Conservation (phyloP, 2,329 filamentous ascomycete genomes). For the Tolypocladium guangdongense region DNA sequence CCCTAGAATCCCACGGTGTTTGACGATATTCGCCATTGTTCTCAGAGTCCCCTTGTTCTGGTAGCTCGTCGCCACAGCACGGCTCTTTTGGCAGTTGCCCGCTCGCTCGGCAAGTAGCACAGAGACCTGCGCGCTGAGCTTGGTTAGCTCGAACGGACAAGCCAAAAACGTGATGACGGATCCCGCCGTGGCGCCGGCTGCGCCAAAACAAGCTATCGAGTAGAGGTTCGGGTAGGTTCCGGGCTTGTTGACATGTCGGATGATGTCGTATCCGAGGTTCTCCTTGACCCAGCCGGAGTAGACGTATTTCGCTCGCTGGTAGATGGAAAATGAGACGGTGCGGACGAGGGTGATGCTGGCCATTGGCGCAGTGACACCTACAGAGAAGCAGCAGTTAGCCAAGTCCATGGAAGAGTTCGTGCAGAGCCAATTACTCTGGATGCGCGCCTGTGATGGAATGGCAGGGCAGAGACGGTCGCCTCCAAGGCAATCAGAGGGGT, state of each 20-base stretch:
- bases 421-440: background rate
- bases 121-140: slow-evolving; percentile 76
- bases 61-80: slow-evolving; percentile 55
- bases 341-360: slow-evolving; percentile 67
- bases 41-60: slow-evolving; percentile 68
- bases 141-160: slow-evolving; percentile 84
- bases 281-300: slow-evolving; percentile 60
- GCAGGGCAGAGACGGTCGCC: background rate
- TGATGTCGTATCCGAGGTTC: slow-evolving; percentile 58
- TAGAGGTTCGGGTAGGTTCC: slow-evolving; percentile 63
- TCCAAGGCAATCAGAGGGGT: background rate
- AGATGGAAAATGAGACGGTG: slow-evolving; percentile 70
- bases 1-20: slow-evolving; percentile 59
- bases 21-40: slow-evolving; percentile 67
- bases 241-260: slow-evolving; percentile 58
- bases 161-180: slow-evolving; percentile 71
- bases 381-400: background rate
- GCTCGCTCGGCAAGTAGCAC: slow-evolving; percentile 53
- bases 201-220: slow-evolving; percentile 66
- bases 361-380: slow-evolving; percentile 70
- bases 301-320: slow-evolving; percentile 64
- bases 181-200: slow-evolving; percentile 68
- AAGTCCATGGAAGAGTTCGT: background rate
- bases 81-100: slow-evolving; percentile 31
- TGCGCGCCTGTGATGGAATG: background rate